Base-by-base conservation (phyloP, 2,329 filamentous ascomycete species). In the Cylindrodendrum hubeiense region DNA sequence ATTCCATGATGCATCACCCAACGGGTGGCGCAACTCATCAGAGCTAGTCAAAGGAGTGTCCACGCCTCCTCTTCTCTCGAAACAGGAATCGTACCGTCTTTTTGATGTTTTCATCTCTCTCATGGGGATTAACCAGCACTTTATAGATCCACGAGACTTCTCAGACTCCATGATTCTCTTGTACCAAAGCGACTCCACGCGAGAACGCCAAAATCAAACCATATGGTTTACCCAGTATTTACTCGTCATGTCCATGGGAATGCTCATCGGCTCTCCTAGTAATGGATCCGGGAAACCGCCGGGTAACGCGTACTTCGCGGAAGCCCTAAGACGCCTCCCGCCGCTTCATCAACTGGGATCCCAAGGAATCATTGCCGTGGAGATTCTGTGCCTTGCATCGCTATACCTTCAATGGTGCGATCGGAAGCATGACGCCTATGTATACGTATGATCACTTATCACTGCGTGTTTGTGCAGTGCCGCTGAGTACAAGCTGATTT, bases 381-480 rank as follows among this genome's bases (percentile, higher is more conserved):
- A 77, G 62, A 71, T 76, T 15, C 53, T 76, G 2, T 71, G 72
- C 21, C 65, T 77, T 5, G 66, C 67, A 4, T 65, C 68, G 19
- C 64, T 75, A 6, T 75, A 77, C 33, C 52, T 77, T 3, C 74
- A 75, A 26, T 77, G 71, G 75, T 72, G 70, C 24, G 74, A 76
- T 47, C 66, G 71, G 22, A 76, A 74, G 57, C 69, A 75, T 30
- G 74, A 76, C 22, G 71, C 75, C 6, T 77, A 75, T 52, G 66
- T 76, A 7, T 75, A 76, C 39, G 74, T 76, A 57, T 39, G 4
- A 67, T 17, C 2, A 2, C 24, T 9, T 1, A 9, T 37, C 34
- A 37, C 12, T 13, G 15, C 17, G 28, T 30, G 12, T 30, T 10
- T 8, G 5, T 3, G 28, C 28, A 30, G 5, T 19, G 17, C 44